These are phyloP conservation scores for Tuber umbilicatum DNA, from an alignment of 495 filamentous ascomycete species.

Conservation along the genomic window DNA sequence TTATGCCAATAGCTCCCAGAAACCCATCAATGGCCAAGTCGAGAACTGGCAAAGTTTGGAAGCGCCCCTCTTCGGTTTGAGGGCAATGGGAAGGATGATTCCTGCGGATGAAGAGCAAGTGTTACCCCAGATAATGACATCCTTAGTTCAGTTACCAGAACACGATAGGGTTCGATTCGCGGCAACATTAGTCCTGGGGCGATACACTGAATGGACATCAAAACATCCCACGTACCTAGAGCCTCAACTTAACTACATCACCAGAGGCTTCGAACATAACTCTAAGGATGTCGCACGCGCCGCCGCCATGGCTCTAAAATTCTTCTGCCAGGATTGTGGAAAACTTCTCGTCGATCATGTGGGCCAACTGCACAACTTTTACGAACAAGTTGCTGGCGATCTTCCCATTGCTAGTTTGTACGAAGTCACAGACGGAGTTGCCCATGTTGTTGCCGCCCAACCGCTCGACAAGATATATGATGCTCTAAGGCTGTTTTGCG, in stretches of 20 bases:
- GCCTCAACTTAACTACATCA: slow-evolving; percentile 87
- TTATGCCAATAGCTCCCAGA: slow-evolving; percentile 60
- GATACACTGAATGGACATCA: slow-evolving; percentile 97
- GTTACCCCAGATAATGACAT: slow-evolving; percentile 78
- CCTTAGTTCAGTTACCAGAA: slow-evolving; percentile 86
- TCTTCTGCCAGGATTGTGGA: slow-evolving; percentile 91
- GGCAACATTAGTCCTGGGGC: slow-evolving; percentile 89
- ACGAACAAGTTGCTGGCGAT: slow-evolving; percentile 75
- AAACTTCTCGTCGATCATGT: slow-evolving; percentile 73
- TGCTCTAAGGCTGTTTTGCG: slow-evolving; percentile 84
- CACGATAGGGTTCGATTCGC: slow-evolving; percentile 96
- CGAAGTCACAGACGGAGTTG: slow-evolving; percentile 91
- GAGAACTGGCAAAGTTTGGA: slow-evolving; percentile 95
- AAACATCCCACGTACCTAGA: slow-evolving; percentile 86
- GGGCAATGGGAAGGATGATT: slow-evolving; percentile 97
- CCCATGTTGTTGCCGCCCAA: slow-evolving; percentile 80
- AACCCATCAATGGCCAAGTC: slow-evolving; percentile 49
- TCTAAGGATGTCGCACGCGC: slow-evolving; percentile 85
- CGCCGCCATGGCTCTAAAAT: slow-evolving; percentile 89
- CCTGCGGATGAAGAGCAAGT: slow-evolving; percentile 77
- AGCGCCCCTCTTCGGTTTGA: slow-evolving; percentile 87
- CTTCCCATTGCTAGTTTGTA: slow-evolving; percentile 81
- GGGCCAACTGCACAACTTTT: slow-evolving; percentile 79
- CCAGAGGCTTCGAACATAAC: slow-evolving; percentile 74
- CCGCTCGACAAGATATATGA: slow-evolving; percentile 70